A percentile compares a stretch with the other conserved stretches of the same genome.
Conservation (phyloP, 1,284 basidiomycete genomes). For the Xerocomus minutiporus region DNA sequence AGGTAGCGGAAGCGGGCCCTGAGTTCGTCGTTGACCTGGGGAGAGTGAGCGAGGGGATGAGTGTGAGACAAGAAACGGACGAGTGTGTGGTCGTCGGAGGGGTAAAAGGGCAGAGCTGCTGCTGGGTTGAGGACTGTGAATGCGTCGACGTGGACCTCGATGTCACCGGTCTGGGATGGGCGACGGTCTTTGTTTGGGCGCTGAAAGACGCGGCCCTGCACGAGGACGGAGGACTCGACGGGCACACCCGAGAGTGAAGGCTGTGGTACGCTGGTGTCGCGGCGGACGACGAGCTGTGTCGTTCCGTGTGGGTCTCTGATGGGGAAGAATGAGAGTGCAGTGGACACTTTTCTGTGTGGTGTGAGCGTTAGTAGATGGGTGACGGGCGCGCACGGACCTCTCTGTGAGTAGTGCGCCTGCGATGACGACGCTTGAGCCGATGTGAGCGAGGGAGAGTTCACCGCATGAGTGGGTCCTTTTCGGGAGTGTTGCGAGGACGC, state of each 20-base stretch:
- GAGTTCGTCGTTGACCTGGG: constrained; percentile 79
- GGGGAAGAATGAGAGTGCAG: constrained; percentile 71
- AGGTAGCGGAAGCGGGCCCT: constrained; percentile 83
- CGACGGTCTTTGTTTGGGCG: constrained; percentile 63
- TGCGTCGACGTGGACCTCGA: constrained; percentile 75
- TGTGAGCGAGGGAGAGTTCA: constrained; percentile 51
- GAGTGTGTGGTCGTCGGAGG: constrained; percentile 69
- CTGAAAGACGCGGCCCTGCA: constrained; percentile 64
- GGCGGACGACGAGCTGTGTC: constrained; percentile 72
- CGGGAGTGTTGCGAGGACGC: constrained; percentile 49
- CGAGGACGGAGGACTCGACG: constrained; percentile 70
- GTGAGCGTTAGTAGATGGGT: background rate
- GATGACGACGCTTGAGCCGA: constrained; percentile 60
- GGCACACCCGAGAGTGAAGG: constrained; percentile 52
- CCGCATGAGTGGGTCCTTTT: constrained; percentile 64
- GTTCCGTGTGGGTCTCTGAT: constrained; percentile 74
- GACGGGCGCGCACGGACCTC: constrained; percentile 47
- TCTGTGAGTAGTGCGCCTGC: constrained; percentile 76
- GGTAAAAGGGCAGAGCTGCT: constrained; percentile 71
- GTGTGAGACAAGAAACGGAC: constrained; percentile 41
- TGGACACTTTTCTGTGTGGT: constrained; percentile 56
- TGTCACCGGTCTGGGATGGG: constrained; percentile 57
- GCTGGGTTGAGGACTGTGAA: constrained; percentile 80
- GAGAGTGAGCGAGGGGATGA: constrained; percentile 20
- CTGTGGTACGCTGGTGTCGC: constrained; percentile 27